Evolutionary conservation across 805 yeast species (phyloP).

Genomic region (Tetrapisispora fleetii): DNA sequence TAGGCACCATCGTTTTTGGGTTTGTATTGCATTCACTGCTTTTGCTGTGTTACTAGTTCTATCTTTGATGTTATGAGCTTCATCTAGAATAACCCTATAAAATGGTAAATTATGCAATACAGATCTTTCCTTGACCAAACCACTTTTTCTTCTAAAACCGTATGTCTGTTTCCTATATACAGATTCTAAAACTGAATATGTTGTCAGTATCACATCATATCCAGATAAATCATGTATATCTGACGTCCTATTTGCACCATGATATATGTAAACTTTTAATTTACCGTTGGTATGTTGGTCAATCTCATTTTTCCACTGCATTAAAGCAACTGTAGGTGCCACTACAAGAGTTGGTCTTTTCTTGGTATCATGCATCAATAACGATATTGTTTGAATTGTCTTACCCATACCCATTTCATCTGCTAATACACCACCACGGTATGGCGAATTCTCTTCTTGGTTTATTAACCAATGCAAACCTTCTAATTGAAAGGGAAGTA

Average conservation of each 20-base stretch:
- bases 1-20: conserved; percentile 79
- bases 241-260: conserved; percentile 72
- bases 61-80: conserved; percentile 96
- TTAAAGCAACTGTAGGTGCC: conserved; percentile 96
- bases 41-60: conserved; percentile 87
- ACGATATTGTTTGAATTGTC: conserved; percentile 89
- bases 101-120: conserved; percentile 65
- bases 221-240: conserved; percentile 43
- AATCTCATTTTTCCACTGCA: conserved; percentile 96
- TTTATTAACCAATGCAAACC: conserved; percentile 82
- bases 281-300: conserved; percentile 68
- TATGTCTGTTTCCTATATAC: conserved; percentile 70
- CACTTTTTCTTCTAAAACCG: conserved; percentile 71
- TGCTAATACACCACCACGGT: conserved; percentile 86
- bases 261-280: conserved; percentile 62
- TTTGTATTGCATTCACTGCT: conserved; percentile 68
- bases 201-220: conserved; percentile 74
- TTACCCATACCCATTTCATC: conserved; percentile 99
- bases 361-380: conserved; percentile 58
- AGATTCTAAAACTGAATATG: conserved; percentile 87
- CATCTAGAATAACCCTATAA: conserved; percentile 84
- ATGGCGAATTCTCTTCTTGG: conserved; percentile 64
- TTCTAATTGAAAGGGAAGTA: conserved; percentile 88
- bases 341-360: conserved; percentile 78
- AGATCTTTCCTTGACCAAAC: conserved; percentile 63